Evolutionary conservation across 169 alveolate species (phyloP), one percentile per base, ranked within the genome.

Genomic region (Plasmodium blacklocki): DNA sequence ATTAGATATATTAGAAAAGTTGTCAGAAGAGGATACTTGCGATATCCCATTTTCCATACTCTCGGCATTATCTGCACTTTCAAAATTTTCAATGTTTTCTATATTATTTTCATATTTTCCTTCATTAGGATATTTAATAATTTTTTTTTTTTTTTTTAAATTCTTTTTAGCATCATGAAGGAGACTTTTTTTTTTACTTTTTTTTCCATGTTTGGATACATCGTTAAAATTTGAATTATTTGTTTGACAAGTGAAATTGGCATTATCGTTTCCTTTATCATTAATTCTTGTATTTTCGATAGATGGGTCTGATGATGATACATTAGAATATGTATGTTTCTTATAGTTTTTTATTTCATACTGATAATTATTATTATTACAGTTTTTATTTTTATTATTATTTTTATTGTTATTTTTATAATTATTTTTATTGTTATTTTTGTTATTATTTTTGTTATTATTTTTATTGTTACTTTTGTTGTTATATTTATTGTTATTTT

Each of bases 131-230:
- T 26, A 67, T 58, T 83, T 67, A 49, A 83, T 39, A 56, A 68
- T 83, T 68, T 83, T 83, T 68, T 83, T 80, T 56, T 80, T 80
- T 80, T 68, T 80, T 54, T 80, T 80, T 68, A 80, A 80, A 80
- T 62, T 80, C 18, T 39, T 59, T 45, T 80, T 80, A 15, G 78
- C 49, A 23, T 76, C 88, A 68, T 76, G 60, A 1, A 62, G 56
- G 29, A 76, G 63, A 9, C 66, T 70, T 64, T 76, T 76, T 29
- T 76, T 76, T 23, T 76, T 76, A 39, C 45, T 76, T 70, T 76
- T 76, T 56, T 76, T 76, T 7, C 56, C 32, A 7, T 60, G 43
- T 59, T 43, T 74, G 15, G 15, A 15, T 45, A 60, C 47, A 39
- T 74, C 64, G 63, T 74, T 74, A 67, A 11, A 9, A 50, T 74